These are phyloP conservation scores for Antrodiella citrinella DNA, from an alignment of 768 basidiomycete species.

Conservation along the genomic window DNA sequence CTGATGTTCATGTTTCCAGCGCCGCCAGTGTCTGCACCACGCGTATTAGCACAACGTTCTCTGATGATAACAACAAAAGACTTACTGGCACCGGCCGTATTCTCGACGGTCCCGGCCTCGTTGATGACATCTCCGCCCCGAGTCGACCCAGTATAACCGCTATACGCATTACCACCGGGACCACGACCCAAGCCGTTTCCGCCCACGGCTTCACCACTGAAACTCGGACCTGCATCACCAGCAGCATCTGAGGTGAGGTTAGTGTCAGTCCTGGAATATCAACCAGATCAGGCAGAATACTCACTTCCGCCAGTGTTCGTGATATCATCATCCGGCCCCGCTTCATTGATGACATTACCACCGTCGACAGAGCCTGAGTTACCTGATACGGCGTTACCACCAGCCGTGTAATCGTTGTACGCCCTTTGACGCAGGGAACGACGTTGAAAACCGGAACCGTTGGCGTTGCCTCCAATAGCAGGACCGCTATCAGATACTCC, in stretches of 20 bases:
- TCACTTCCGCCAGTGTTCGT: conserved; percentile 8
- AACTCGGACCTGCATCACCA: conserved; percentile 8
- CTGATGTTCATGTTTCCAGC: conserved; percentile 10
- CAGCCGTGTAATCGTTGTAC: conserved; percentile 7
- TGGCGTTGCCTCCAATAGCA: conserved; percentile 13
- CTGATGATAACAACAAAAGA: no score
- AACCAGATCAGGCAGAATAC: neutral
- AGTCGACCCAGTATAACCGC: conserved; percentile 12
- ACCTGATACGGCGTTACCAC: conserved; percentile 12
- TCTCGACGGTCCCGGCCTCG: conserved; percentile 11
- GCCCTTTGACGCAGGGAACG: conserved; percentile 5
- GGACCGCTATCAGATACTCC: conserved; percentile 14
- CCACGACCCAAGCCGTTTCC: conserved; percentile 16
- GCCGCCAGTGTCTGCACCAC: conserved; percentile 8
- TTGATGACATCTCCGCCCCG: conserved; percentile 14
- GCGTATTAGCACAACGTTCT: no score
- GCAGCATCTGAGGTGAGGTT: conserved; percentile 6
- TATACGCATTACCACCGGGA: conserved; percentile 20
- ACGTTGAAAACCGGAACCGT: conserved; percentile 14
- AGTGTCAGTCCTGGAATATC: neutral
- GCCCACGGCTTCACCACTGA: conserved; percentile 13
- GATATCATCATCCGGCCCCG: conserved; percentile 6
- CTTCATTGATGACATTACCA: conserved; percentile 9
- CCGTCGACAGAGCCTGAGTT: conserved; percentile 8
- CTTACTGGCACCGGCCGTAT: conserved; percentile 14